Base-by-base conservation (phyloP, 169 alveolate species). In the Plasmodium gaboni region DNA sequence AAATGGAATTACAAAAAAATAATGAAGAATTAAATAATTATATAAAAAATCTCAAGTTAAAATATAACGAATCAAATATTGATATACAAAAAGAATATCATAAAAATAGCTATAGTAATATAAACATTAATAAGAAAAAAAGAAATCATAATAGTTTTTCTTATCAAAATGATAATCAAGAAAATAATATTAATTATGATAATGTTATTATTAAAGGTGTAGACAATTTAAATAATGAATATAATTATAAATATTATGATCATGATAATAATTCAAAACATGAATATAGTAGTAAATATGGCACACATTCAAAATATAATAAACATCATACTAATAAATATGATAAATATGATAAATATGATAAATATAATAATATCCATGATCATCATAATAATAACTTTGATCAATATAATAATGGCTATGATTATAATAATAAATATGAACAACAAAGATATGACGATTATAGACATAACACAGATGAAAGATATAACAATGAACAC, bases 1-100 rank as follows among this genome's bases (percentile, higher is more conserved):
- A 74, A 61, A 67, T 6, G 19, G 57, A 46, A 12, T 32, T 74
- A 68, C 74, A 74, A 53, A 51, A 74, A 46, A 51, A 61, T 55
- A 74, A 60, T 74, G 8, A 46, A 1, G 63, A 64, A 63, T 57
- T 74, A 28, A 74, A 28, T 13, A 74, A 42, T 32, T 67, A 74
- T 53, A 68, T 74, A 32, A 61, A 38, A 46, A 53, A 61, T 7
- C 53, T 74, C 24, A 65, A 74, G 50, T 26, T 50, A 1, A 65
- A 44, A 50, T 65, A 17, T 26, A 72, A 3, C 10, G 38, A 72
- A 26, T 19, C 44, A 1, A 9, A 44, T 5, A 28, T 24, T 19
- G 71, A 63, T 12, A 50, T 10, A 22, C 71, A 63, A 8, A 24
- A 22, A 10, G 13, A 22, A 2, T 24, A 72, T 42, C 5, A 44